Evolutionary conservation across 2,329 filamentous ascomycete species (phyloP).

Genomic region (Fusarium graminum): DNA sequence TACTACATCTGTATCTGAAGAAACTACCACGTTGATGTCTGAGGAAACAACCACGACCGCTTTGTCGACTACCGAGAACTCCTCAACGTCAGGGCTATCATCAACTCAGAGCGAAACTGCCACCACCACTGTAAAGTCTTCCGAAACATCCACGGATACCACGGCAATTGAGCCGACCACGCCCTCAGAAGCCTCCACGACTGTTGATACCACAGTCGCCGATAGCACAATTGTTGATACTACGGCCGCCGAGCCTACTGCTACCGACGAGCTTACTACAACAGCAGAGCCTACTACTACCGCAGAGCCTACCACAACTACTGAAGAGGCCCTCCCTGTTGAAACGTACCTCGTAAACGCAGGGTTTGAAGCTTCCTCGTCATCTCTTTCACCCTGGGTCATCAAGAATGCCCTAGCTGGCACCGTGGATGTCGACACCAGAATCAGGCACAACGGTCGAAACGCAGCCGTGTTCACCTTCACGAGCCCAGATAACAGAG

Average conservation of each 20-base stretch:
- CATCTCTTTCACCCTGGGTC: neutral
- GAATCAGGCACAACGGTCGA: neutral
- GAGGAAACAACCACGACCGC: too few relatives aligned
- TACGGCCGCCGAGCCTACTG: neutral
- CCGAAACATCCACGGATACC: too few relatives aligned
- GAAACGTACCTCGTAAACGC: neutral
- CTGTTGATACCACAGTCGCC: neutral
- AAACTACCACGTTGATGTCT: too few relatives aligned
- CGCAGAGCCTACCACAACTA: neutral
- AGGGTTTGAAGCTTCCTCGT: neutral
- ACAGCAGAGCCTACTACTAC: neutral
- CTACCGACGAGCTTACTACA: accelerated
- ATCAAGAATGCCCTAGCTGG: neutral
- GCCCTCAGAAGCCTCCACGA: neutral
- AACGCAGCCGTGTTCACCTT: neutral
- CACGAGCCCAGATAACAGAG: too few relatives aligned
- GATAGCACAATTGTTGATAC: neutral
- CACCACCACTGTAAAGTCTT: too few relatives aligned
- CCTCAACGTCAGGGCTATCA: too few relatives aligned
- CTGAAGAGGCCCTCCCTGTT: neutral
- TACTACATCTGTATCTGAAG: too few relatives aligned
- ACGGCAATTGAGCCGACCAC: too few relatives aligned
- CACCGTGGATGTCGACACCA: neutral
- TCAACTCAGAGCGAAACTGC: too few relatives aligned
- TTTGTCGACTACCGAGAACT: too few relatives aligned